Percentiles rank a stretch among this genome's conserved stretches.
Conservation (phyloP, 257 asterid genomes). For the Nicotiana obtusifolia region DNA sequence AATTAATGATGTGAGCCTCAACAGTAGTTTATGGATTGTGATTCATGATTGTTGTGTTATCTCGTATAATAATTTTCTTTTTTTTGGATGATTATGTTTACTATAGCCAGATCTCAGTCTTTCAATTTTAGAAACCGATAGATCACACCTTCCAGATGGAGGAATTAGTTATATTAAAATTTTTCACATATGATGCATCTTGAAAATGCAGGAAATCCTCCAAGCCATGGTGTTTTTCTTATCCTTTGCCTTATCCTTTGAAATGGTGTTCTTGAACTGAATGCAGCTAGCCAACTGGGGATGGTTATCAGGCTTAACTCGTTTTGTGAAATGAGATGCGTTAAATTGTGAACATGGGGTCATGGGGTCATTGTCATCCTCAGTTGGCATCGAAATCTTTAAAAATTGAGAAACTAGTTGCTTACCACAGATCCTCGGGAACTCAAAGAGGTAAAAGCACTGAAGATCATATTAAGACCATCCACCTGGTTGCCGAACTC, state of each 20-base stretch:
- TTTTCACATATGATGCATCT: not conserved
- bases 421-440: too few relatives aligned
- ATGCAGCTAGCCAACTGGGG: not conserved
- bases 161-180: not conserved
- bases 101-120: not conserved
- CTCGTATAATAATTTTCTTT: not conserved
- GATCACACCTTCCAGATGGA: not conserved
- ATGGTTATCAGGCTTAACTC: too few relatives aligned
- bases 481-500: too few relatives aligned
- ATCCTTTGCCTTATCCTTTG: not conserved
- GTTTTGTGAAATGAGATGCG: too few relatives aligned
- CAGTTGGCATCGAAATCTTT: too few relatives aligned
- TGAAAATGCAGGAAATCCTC: not conserved
- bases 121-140: not conserved
- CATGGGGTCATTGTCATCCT: too few relatives aligned
- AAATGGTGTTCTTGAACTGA: too few relatives aligned
- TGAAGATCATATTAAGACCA: too few relatives aligned
- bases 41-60: not conserved
- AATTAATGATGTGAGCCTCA: not conserved
- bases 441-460: too few relatives aligned
- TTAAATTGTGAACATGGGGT: too few relatives aligned
- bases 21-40: not conserved
- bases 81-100: not conserved
- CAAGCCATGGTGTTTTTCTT: not conserved
- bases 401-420: too few relatives aligned